Base-by-base conservation (phyloP, 2,329 filamentous ascomycete species). In the Boeremia exigua region DNA sequence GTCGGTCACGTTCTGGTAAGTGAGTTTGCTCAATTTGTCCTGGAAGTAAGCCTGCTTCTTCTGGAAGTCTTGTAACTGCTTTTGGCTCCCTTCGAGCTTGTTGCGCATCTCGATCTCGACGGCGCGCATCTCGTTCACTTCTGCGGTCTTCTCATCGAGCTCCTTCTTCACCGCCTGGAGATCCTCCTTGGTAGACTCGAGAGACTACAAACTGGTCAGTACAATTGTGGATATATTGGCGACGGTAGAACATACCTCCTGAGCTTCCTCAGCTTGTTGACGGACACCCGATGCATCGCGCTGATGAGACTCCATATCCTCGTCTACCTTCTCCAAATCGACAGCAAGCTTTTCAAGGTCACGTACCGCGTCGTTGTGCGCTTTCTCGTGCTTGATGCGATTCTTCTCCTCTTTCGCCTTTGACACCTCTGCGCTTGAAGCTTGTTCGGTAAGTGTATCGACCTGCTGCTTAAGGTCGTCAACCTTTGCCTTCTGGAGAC, bases 21-120 rank as follows among this genome's bases (percentile, higher is more conserved):
- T 78, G 25, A 99, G 84, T 79, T 96, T 98, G 48, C 84, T 82
- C 8, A 96, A 81, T 79, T 98, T 97, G 57, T 96, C 91, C 50
- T 92, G 82, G 92, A 93, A 98, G 79, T 96, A 91, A 33, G 83
- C 84, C 36, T 90, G 83, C 56, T 90, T 87, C 77, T 91, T 93
- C 74, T 96, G 88, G 75, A 96, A 96, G 70, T 98, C 94, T 0
- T 80, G 77, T 12, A 98, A 83, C 9, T 88, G 86, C 78, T 99
- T 99, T 63, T 96, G 90, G 74, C 94, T 95, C 72, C 98, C 94
- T 71, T 98, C 95, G 1, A 99, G 87, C 79, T 96, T 96, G 78
- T 98, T 98, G 60, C 91, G 90, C 92, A 98, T 97, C 77, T 99
- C 95, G 58, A 99, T 97, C 75, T 99, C 95, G 3, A 89, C 6